Evolutionary conservation across 768 basidiomycete species (phyloP), one percentile per base, ranked within the genome.

Genomic region (Lactarius tabidus): DNA sequence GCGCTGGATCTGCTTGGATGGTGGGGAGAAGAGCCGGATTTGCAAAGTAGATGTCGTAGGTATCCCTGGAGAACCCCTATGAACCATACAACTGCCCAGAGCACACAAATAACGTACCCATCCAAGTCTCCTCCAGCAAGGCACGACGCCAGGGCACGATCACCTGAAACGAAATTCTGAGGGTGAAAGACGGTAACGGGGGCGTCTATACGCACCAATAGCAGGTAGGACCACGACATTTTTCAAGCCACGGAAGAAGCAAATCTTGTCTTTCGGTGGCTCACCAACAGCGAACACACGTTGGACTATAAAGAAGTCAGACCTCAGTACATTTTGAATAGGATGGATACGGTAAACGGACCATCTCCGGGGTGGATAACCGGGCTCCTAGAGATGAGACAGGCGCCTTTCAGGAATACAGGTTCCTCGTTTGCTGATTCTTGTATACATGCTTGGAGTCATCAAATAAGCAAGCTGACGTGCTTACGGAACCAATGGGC

Each of bases 71-170:
- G 60, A 63, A 26, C 2, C 26, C n/a, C 39, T 2, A 57, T 66
- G 39, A 66, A 53, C 52, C 5, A 48, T 39, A 55, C 23, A 9
- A 7, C 33, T 23, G 12, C 26, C 35, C 10, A 1, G 48, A 54
- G 55, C 10, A 53, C 48, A 7, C 20, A 57, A 15, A 52, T 26
- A n/a, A 41, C 38, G 23, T 71, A 89, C 88, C 90, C 90, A 67
- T 91, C 90, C 14, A 91, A 76, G 76, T 92, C 90, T 0, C 90
- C 90, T 41, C 90, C 90, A 3, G 82, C 87, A n/a, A 91, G 79
- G 67, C 82, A 84, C 1, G 87, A 89, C 10, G 90, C 82, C 53
- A 91, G 70, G 1, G 89, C 85, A 41, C 88, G 82, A 0, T 70
- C 64, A 6, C 87, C 88, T 90, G 68, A 6, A 33, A 53, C 9